Evolutionary conservation across 805 yeast genomes (phyloP).

Genomic region (Ogataea nitratoaversa): DNA sequence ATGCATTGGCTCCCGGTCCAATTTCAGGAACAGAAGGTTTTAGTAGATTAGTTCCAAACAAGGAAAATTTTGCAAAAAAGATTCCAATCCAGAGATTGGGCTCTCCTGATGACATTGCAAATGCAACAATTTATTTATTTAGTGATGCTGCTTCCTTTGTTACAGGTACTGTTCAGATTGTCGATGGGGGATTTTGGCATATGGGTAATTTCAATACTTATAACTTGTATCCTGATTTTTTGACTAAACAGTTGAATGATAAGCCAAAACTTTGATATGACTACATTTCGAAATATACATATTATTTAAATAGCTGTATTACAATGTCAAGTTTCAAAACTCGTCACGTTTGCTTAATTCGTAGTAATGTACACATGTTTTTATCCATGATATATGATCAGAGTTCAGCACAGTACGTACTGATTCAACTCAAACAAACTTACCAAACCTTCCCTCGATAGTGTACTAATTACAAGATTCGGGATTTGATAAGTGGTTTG

Average conservation of each 20-base stretch:
- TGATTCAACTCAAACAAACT: too few relatives aligned
- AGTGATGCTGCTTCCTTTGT: conserved; percentile 78
- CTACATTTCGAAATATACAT: too few relatives aligned
- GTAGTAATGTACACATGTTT: too few relatives aligned
- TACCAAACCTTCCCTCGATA: too few relatives aligned
- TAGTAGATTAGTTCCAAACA: conserved; percentile 51
- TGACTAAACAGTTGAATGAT: conserved; percentile 28
- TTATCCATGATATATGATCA: too few relatives aligned
- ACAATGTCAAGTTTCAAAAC: too few relatives aligned
- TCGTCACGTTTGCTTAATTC: too few relatives aligned
- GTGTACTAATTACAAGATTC: too few relatives aligned
- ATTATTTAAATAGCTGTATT: too few relatives aligned
- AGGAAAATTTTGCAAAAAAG: conserved; percentile 36
- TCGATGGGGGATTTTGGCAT: conserved; percentile 93
- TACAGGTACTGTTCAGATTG: conserved; percentile 73
- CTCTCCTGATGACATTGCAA: conserved; percentile 73
- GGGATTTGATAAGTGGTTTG: too few relatives aligned
- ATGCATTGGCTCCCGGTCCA: conserved; percentile 89
- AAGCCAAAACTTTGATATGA: conserved; percentile 23
- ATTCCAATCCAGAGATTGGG: conserved; percentile 73
- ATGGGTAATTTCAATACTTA: conserved; percentile 42
- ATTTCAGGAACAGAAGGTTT: conserved; percentile 86
- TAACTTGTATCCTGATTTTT: conserved; percentile 38
- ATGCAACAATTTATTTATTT: conserved; percentile 78
- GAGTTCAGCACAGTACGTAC: too few relatives aligned